These are phyloP conservation scores for Perkinsus olseni DNA, from an alignment of 169 alveolate genomes.

Conservation along the genomic window DNA sequence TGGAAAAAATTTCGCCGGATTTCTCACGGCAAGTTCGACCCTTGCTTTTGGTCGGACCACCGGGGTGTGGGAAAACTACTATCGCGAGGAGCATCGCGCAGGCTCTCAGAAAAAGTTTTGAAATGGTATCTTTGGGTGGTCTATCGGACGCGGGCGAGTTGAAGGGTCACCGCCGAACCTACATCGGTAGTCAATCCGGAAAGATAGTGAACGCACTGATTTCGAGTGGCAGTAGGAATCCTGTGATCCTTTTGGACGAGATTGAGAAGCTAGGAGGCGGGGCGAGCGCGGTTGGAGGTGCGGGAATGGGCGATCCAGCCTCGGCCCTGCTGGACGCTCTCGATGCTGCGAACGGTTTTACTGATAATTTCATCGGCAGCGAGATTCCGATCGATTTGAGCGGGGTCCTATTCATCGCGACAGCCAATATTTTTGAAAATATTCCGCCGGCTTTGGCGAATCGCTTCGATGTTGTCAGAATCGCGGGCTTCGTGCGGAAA, in stretches of 20 bases:
- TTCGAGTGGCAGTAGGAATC: conserved; percentile 44
- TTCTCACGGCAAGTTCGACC: conserved; percentile 16
- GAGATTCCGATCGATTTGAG: conserved; percentile 55
- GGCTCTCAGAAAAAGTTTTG: conserved; percentile 54
- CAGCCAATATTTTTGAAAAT: conserved; percentile 52
- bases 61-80: conserved; percentile 69
- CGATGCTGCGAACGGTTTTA: conserved; percentile 50
- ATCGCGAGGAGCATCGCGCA: conserved; percentile 61
- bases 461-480: conserved; percentile 54
- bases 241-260: conserved; percentile 62
- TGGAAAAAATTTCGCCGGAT: conserved; percentile 32
- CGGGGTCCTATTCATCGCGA: conserved; percentile 52
- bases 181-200: conserved; percentile 63
- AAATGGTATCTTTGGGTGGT: conserved; percentile 62
- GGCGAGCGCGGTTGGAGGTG: neutral
- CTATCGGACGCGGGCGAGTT: conserved; percentile 61
- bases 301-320: conserved; percentile 54
- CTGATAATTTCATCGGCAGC: conserved; percentile 43
- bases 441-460: conserved; percentile 56
- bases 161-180: conserved; percentile 64
- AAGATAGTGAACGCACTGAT: conserved; percentile 45
- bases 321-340: conserved; percentile 59
- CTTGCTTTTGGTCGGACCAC: conserved; percentile 59
- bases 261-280: conserved; percentile 51
- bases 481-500: conserved; percentile 50